Evolutionary conservation across 768 basidiomycete species (phyloP).

Genomic region (Ramaria rubella): DNA sequence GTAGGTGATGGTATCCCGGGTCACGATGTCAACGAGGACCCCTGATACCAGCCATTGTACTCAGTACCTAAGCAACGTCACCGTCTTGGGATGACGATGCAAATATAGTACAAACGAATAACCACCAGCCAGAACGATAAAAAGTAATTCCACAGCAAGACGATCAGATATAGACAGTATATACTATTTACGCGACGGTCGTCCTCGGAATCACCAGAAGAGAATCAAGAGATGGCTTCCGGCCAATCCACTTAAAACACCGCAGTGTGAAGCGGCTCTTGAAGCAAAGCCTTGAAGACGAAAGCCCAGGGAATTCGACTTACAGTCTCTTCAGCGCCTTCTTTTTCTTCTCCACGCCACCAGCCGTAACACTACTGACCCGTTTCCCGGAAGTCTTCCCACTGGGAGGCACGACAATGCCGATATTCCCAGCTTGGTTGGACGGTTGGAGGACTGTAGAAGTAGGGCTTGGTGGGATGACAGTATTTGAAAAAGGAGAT

Average conservation of each 20-base stretch:
- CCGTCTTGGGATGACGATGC: no score
- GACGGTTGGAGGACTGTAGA: constrained; percentile 25
- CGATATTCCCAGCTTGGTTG: not conserved
- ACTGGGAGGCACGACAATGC: constrained; percentile 30
- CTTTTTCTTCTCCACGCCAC: constrained; percentile 76
- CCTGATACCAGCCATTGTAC: not conserved
- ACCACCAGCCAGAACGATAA: no score
- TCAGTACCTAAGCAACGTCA: no score
- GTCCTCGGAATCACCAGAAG: no score
- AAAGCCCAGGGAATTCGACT: not conserved
- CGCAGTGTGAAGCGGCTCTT: not conserved
- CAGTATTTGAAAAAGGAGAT: constrained; percentile 28
- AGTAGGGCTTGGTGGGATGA: constrained; percentile 34
- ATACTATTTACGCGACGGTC: not conserved
- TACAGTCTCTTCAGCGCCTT: constrained; percentile 79
- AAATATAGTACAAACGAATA: no score
- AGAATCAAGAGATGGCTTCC: no score
- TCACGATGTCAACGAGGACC: no score
- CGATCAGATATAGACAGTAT: not conserved
- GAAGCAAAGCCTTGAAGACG: not conserved
- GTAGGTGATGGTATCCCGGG: no score
- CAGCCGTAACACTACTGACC: constrained; percentile 29
- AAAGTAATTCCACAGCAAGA: not conserved
- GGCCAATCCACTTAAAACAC: no score
- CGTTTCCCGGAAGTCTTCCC: constrained; percentile 14